Evolutionary conservation across 1,284 basidiomycete species (phyloP).

Genomic region (Schizophyllum amplum): DNA sequence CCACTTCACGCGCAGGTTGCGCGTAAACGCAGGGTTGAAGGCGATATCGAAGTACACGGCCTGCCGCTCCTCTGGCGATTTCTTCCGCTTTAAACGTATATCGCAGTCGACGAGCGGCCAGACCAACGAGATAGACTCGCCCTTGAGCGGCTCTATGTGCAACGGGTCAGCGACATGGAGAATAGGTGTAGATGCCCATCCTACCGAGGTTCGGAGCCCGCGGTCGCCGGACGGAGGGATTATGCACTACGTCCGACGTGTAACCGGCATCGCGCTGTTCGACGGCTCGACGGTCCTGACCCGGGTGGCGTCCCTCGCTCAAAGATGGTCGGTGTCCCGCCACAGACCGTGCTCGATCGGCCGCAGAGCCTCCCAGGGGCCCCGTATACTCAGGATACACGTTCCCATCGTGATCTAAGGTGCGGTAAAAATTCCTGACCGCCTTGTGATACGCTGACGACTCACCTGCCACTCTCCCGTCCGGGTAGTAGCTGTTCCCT

Average conservation of each 20-base stretch:
- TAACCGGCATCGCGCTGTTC: background rate
- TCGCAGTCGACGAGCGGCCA: constrained; percentile 9
- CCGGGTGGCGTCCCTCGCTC: background rate
- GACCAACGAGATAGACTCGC: constrained; percentile 8
- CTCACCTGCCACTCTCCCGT: background rate
- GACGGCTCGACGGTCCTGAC: background rate
- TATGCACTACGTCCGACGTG: background rate
- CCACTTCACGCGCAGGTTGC: constrained; percentile 2
- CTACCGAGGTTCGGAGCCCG: background rate
- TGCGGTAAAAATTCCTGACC: background rate
- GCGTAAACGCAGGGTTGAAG: constrained; percentile 4
- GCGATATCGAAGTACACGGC: constrained; percentile 9
- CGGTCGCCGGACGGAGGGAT: background rate
- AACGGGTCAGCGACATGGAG: background rate
- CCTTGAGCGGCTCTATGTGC: constrained; percentile 5
- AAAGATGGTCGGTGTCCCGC: background rate
- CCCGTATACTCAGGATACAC: background rate
- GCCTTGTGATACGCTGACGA: background rate
- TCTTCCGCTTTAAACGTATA: background rate
- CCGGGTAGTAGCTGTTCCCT: background rate
- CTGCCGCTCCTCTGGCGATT: background rate
- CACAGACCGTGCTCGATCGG: background rate
- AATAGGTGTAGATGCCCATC: background rate
- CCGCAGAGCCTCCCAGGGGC: background rate
- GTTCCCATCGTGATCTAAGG: background rate